phyloP scores from a whole-genome alignment of 129 eudicot genomes.

The Deinandra increscens region DNA sequence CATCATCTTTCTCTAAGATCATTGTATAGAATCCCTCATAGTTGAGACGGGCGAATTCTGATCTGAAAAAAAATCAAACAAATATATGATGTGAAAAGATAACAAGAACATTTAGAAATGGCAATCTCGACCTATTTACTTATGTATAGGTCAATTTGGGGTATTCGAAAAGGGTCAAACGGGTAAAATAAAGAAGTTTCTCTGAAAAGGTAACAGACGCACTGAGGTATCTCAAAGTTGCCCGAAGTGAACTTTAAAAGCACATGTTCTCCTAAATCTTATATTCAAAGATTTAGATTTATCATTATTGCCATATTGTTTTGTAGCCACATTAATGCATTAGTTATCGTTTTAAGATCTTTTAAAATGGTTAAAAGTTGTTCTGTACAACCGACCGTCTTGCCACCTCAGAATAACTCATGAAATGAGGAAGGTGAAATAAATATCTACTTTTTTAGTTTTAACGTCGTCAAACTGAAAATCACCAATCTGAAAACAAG shows the following conservation, averaged over 20 bases:
- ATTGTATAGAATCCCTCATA: slow-evolving; percentile 79
- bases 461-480: not conserved
- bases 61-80: slow-evolving; percentile 48
- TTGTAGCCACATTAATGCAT: not conserved
- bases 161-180: not conserved
- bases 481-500: too few relatives aligned
- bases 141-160: not conserved
- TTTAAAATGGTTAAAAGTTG: not conserved
- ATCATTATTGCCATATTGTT: not conserved
- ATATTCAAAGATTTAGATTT: not conserved
- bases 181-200: not conserved
- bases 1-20: slow-evolving; percentile 90
- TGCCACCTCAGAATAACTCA: slow-evolving; percentile 5
- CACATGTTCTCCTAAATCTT: not conserved
- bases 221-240: not conserved
- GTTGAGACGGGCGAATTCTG: slow-evolving; percentile 78
- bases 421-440: slow-evolving; percentile 10
- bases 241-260: not conserved
- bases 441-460: slow-evolving; percentile 2
- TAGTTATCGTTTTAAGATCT: not conserved
- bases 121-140: slow-evolving; percentile 6
- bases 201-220: not conserved
- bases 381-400: not conserved
- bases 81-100: slow-evolving; percentile 6
- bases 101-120: not conserved